These are phyloP conservation scores for Picochlorum sp. DNA, from an alignment of 139 green algal species.

Conservation along the genomic window DNA sequence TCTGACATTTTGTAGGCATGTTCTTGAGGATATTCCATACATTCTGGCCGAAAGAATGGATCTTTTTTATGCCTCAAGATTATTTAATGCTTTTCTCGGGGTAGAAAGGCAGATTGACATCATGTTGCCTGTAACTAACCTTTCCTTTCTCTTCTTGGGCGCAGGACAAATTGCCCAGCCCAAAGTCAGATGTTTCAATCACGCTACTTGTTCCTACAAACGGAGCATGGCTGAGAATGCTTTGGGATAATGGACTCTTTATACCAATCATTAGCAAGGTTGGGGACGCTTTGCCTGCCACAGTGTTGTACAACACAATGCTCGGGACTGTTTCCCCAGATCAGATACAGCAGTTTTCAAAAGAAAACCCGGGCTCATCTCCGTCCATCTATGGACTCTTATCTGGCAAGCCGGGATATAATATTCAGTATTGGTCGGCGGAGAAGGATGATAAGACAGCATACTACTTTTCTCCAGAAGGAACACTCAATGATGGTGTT, in stretches of 20 bases:
- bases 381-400: constrained; percentile 1
- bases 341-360: background rate
- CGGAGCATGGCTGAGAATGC: constrained; percentile 13
- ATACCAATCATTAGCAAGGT: constrained; percentile 9
- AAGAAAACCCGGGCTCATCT: background rate
- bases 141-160: background rate
- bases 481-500: background rate
- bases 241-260: constrained; percentile 20
- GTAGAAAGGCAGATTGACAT: too few relatives aligned
- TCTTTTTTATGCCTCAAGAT: background rate
- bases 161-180: constrained; percentile 20
- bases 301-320: constrained; percentile 6
- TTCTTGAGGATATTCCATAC: background rate
- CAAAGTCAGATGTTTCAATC: constrained; percentile 8
- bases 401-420: background rate
- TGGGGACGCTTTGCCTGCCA: background rate
- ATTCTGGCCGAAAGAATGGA: background rate
- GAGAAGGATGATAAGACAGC: background rate
- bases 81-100: too few relatives aligned
- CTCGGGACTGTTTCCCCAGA: constrained; percentile 1
- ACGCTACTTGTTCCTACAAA: constrained; percentile 27
- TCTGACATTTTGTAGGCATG: too few relatives aligned
- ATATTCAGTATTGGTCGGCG: background rate
- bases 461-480: background rate
- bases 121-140: background rate